A percentile compares a stretch with the other conserved stretches of the same genome.
Conservation (phyloP, 768 basidiomycete species). For the Phaffia tasmanica region DNA sequence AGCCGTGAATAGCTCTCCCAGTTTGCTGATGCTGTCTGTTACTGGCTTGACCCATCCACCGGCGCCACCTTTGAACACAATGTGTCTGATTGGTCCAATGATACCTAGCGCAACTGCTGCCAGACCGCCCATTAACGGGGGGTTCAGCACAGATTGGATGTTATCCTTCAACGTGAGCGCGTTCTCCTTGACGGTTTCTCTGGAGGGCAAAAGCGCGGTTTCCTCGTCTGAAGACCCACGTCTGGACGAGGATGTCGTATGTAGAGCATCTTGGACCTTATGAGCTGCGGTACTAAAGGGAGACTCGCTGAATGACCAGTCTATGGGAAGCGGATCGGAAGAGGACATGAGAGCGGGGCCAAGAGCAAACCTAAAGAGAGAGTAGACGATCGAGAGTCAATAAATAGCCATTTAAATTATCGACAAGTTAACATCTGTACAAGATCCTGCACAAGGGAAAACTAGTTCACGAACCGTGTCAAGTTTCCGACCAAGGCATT, state of each 20-base stretch:
- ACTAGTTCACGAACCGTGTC: constrained; percentile 25
- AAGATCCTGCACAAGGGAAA: neutral
- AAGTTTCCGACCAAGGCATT: constrained; percentile 37
- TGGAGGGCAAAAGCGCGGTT: constrained; percentile 27
- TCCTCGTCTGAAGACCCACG: constrained; percentile 24
- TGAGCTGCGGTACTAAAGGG: neutral
- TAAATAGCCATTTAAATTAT: too few species aligned
- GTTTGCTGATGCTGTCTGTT: constrained; percentile 24
- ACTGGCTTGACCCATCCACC: constrained; percentile 31
- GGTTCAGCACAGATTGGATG: constrained; percentile 29
- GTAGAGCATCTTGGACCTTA: neutral
- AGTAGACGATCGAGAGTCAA: neutral
- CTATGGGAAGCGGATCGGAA: too few species aligned
- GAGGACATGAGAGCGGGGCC: constrained; percentile 18
- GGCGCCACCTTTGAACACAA: constrained; percentile 30
- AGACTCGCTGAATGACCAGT: neutral
- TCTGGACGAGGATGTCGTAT: neutral
- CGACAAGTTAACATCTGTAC: neutral
- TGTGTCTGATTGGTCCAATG: constrained; percentile 30
- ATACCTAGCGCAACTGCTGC: constrained; percentile 33
- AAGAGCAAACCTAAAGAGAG: constrained; percentile 6
- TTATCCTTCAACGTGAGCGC: neutral
- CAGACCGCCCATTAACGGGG: constrained; percentile 35
- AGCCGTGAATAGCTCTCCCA: constrained; percentile 35
- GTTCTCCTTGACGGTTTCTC: neutral